A percentile compares a stretch with the other conserved stretches of the same genome.
Conservation (phyloP, 2,329 filamentous ascomycete genomes). For the Fusarium nurragi region DNA sequence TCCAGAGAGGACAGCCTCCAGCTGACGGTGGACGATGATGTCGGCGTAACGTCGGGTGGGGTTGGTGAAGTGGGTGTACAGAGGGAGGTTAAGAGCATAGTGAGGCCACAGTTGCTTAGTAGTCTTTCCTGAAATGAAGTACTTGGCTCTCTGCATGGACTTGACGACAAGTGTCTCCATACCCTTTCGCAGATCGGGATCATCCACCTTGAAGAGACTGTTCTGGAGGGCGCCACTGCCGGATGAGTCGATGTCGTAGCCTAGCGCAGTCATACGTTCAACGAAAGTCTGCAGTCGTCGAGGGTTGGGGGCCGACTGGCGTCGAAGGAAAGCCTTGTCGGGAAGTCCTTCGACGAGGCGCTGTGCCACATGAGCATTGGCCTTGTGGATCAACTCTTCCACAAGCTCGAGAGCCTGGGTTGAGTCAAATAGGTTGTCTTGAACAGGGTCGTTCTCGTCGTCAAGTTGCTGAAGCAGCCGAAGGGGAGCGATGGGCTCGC, state of each 20-base stretch:
- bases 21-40: constrained; percentile 92
- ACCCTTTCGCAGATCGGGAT: constrained; percentile 89
- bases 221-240: constrained; percentile 93
- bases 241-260: constrained; percentile 86
- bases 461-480: constrained; percentile 93
- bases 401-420: constrained; percentile 90
- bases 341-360: constrained; percentile 81
- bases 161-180: constrained; percentile 98
- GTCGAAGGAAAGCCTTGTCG: constrained; percentile 90
- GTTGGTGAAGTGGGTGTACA: constrained; percentile 98
- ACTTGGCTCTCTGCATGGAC: constrained; percentile 95
- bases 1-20: constrained; percentile 85
- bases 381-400: constrained; percentile 94
- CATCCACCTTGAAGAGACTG: constrained; percentile 92
- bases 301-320: constrained; percentile 85
- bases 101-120: constrained; percentile 82
- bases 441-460: constrained; percentile 96
- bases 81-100: constrained; percentile 89
- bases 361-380: constrained; percentile 88
- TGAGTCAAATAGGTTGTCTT: constrained; percentile 95
- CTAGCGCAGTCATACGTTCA: constrained; percentile 91
- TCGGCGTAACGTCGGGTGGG: constrained; percentile 95
- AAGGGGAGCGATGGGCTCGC: constrained; percentile 82
- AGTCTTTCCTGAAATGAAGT: constrained; percentile 85
- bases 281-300: constrained; percentile 90